Evolutionary conservation across 371 early-diverging fungal species (phyloP), one percentile per base, ranked within the genome.

Genomic region (Mucor irregularis): DNA sequence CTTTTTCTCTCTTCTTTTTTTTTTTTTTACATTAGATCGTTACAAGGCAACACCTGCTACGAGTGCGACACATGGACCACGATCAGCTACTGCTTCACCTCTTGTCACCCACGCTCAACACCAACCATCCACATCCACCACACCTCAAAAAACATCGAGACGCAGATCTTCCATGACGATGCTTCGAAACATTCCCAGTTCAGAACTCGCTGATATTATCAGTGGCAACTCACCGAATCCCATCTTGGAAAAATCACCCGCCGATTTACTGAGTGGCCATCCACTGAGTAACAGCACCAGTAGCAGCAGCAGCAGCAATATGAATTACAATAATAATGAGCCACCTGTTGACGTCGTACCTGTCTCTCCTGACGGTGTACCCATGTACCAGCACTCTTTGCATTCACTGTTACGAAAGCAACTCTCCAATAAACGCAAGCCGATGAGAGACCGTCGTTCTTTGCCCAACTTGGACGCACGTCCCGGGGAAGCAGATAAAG

Each of bases 121-220:
- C n/a, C n/a, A n/a, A n/a, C n/a, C n/a, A n/a, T n/a, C n/a, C n/a
- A 30, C 45, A 16, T 43, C 58, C 4, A 44, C 28, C 22, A 48
- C 65, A 24, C 50, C 56, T 16, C 65, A 51, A 6, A 58, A 54
- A 37, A 65, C 49, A 37, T 16, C 61, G 2, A 52, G 54, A 19
- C 66, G 69, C 29, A 46, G 69, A n/a, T 69, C 69, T 1, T 69
- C 69, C 14, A 62, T 69, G 69, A 62, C 52, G 9, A 59, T 69
- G 59, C 47, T 69, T 21, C 58, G 69, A 16, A 58, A 69, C 53
- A 69, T 69, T 44, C 69, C 69, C 28, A 65, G 58, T 38, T 58
- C 66, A 37, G 69, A 69, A 55, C 60, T 69, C 10, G 69, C 66
- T 5, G 62, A 61, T 37, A 69, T 69, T 7, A 62, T 69, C 13